Conservation (phyloP, 768 basidiomycete species). For the Tulasnella sp. region DNA sequence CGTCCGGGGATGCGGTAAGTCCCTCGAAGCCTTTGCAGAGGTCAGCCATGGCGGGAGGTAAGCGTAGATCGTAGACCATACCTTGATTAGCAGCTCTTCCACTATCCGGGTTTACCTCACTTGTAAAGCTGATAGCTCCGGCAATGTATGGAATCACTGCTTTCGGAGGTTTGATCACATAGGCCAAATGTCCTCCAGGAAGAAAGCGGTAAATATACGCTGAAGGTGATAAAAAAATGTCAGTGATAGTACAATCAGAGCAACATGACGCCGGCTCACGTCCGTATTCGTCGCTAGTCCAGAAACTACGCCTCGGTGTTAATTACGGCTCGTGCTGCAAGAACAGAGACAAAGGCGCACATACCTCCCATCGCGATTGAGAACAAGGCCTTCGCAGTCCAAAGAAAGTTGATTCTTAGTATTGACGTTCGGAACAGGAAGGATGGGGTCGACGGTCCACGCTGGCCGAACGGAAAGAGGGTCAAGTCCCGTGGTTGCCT, state of each 20-base stretch:
- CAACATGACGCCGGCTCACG: background rate
- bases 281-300: conserved; percentile 64
- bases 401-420: conserved; percentile 42
- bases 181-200: conserved; percentile 41
- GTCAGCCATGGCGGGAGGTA: background rate
- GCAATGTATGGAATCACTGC: conserved; percentile 44
- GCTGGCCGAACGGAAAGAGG: conserved; percentile 41
- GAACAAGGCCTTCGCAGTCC: conserved; percentile 53
- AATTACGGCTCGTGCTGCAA: background rate
- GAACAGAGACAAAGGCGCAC: conserved; percentile 22
- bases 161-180: conserved; percentile 51
- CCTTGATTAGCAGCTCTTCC: conserved; percentile 53
- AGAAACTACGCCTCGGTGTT: conserved; percentile 36
- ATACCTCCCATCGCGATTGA: conserved; percentile 51
- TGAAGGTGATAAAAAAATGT: background rate
- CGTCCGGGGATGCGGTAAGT: conserved; percentile 44
- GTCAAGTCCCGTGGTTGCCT: conserved; percentile 51
- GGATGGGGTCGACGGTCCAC: conserved; percentile 35
- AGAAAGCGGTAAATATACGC: conserved; percentile 54
- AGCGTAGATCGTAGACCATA: conserved; percentile 18
- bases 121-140: conserved; percentile 50
- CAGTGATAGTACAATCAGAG: background rate
- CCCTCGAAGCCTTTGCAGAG: conserved; percentile 45
- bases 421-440: conserved; percentile 41
- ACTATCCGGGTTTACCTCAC: conserved; percentile 40